These are phyloP conservation scores for Globisporangium radiosum DNA, from an alignment of 352 stramenopile species.

Conservation along the genomic window DNA sequence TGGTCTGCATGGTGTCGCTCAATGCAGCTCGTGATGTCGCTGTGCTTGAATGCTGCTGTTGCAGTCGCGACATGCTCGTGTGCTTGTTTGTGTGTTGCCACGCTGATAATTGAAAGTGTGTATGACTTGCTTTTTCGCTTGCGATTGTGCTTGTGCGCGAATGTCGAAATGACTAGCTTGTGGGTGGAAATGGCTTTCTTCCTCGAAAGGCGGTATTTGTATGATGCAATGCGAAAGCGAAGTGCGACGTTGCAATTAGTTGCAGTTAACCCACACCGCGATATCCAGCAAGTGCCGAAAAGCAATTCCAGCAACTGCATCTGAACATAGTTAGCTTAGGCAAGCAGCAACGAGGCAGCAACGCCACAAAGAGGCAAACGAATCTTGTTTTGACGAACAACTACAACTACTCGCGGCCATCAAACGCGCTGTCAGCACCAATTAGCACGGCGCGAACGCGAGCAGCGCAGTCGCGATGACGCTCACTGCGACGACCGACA, in stretches of 20 bases:
- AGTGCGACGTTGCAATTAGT: no score
- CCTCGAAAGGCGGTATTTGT: no score
- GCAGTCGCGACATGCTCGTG: background rate
- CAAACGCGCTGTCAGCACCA: background rate
- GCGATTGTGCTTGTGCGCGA: constrained; percentile 16
- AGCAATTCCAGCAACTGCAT: background rate
- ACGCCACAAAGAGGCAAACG: background rate
- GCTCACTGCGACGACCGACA: background rate
- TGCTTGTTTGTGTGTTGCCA: background rate
- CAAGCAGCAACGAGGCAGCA: background rate
- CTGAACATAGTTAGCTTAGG: background rate
- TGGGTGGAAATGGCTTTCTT: no score
- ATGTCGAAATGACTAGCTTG: no score
- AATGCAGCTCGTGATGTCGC: no score
- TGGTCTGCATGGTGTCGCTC: no score
- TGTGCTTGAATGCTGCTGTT: background rate
- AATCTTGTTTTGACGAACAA: background rate
- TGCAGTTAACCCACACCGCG: background rate
- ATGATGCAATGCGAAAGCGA: no score
- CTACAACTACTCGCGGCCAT: background rate
- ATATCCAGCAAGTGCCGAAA: background rate
- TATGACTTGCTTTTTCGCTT: constrained; percentile 63
- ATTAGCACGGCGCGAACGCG: background rate
- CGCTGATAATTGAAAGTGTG: background rate
- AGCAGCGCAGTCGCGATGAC: background rate